Evolutionary conservation across 148 eudicot genomes (phyloP).

Genomic region (Rhododendron simsii): DNA sequence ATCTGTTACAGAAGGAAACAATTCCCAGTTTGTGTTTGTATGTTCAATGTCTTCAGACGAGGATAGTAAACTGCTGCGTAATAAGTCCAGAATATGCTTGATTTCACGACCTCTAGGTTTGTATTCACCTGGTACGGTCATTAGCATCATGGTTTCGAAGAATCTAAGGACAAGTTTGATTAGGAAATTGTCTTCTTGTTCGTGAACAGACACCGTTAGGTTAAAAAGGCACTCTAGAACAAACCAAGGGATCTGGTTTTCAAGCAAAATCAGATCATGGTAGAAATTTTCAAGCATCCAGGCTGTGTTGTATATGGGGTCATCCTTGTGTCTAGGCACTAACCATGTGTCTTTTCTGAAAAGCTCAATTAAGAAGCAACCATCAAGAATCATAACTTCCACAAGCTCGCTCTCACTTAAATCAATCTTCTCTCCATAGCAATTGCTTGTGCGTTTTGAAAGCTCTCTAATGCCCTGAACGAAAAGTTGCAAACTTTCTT

Average conservation of each 20-base stretch:
- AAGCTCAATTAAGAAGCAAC: background rate
- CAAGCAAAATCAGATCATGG: background rate
- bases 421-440: background rate
- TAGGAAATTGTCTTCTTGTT: background rate
- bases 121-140: background rate
- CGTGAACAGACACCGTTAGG: background rate
- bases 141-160: slow-evolving; percentile 4
- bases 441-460: background rate
- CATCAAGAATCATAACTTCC: slow-evolving; percentile 1
- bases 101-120: background rate
- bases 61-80: background rate
- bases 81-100: slow-evolving; percentile 1
- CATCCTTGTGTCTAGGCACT: background rate
- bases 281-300: background rate
- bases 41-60: background rate
- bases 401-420: background rate
- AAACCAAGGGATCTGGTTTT: slow-evolving; percentile 4
- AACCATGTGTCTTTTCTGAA: background rate
- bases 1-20: background rate
- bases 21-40: background rate
- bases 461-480: background rate
- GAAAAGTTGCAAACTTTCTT: background rate
- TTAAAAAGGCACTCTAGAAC: background rate
- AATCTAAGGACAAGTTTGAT: background rate
- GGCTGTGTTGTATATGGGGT: background rate